Percentiles rank a stretch among this genome's conserved stretches.
Conservation (phyloP, 208 protist species). For the Crithidia sp. region DNA sequence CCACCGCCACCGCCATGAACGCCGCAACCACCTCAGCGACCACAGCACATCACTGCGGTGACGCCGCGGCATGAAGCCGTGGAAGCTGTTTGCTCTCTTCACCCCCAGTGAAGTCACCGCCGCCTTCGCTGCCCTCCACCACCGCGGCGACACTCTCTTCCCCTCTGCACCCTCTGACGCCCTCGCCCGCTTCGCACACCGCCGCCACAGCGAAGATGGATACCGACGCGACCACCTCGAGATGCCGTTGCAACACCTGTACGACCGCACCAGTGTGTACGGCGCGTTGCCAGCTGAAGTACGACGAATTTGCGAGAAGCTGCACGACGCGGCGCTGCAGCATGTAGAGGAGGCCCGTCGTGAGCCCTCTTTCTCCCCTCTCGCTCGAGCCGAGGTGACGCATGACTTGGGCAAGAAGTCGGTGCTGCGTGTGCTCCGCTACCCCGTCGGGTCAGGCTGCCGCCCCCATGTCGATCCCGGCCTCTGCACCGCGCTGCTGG, state of each 20-base stretch:
- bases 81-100: conserved; percentile 33
- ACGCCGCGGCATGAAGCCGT: conserved; percentile 23
- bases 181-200: conserved; percentile 21
- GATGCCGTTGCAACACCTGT: conserved; percentile 28
- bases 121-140: conserved; percentile 47
- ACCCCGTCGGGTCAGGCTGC: conserved; percentile 57
- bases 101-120: conserved; percentile 32
- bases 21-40: too few species aligned
- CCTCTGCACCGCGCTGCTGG: conserved; percentile 68
- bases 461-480: conserved; percentile 80
- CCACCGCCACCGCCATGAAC: too few species aligned
- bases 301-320: conserved; percentile 34
- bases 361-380: conserved; percentile 15
- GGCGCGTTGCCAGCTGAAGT: conserved; percentile 40
- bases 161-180: neutral
- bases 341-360: conserved; percentile 36
- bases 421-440: conserved; percentile 74
- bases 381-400: conserved; percentile 33
- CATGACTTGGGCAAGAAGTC: conserved; percentile 41
- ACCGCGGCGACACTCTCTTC: conserved; percentile 10
- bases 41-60: too few species aligned
- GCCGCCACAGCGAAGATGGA: conserved; percentile 10
- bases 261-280: conserved; percentile 12
- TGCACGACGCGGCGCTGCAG: conserved; percentile 37
- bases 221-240: conserved; percentile 36